phyloP scores from a whole-genome alignment of 257 asterid species.

The Nicotiana attenuata region DNA sequence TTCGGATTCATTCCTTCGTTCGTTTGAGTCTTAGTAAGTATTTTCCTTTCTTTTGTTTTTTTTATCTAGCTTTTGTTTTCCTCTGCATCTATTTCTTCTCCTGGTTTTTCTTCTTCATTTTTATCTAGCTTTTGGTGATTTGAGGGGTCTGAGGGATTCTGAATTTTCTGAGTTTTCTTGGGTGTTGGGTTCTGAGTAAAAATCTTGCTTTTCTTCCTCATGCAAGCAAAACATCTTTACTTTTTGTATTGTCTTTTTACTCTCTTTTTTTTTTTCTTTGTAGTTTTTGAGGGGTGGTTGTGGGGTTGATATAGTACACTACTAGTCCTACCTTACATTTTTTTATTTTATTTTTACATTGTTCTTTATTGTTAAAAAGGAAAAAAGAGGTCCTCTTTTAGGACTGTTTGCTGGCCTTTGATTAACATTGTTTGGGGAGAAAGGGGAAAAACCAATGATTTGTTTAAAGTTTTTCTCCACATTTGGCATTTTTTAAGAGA shows the following conservation, averaged over 20 bases:
- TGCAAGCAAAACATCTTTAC: constrained; percentile 40
- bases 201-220: constrained; percentile 32
- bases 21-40: no score
- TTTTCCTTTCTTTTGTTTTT: no score
- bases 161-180: constrained; percentile 48
- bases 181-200: constrained; percentile 47
- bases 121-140: no score
- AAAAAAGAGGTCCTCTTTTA: constrained; percentile 12
- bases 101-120: no score
- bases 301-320: constrained; percentile 29
- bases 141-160: constrained; percentile 40
- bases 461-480: constrained; percentile 21
- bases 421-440: constrained; percentile 47
- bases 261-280: constrained; percentile 14
- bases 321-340: constrained; percentile 9
- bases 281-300: constrained; percentile 19
- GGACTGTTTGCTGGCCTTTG: constrained; percentile 29
- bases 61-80: no score
- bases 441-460: constrained; percentile 46
- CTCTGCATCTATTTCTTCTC: no score
- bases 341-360: constrained; percentile 1
- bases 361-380: constrained; percentile 24
- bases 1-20: no score
- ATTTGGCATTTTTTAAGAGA: constrained; percentile 10
- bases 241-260: constrained; percentile 41